Base-by-base conservation (phyloP, 2,329 filamentous ascomycete genomes). In the Fulvia fulva region DNA sequence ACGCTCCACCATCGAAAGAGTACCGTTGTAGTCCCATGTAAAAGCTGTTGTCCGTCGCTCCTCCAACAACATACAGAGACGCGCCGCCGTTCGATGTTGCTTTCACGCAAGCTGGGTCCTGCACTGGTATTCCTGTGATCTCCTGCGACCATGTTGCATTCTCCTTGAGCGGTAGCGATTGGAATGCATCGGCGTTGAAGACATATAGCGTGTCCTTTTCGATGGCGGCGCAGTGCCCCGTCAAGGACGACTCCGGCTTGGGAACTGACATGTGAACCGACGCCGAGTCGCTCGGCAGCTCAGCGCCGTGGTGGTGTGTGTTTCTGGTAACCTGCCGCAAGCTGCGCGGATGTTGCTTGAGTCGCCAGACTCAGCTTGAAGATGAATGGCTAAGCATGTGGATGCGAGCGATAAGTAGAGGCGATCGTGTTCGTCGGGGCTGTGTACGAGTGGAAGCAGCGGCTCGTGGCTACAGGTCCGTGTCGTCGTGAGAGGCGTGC, bases 171-270 rank as follows among this genome's bases (percentile, higher is more conserved):
- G 80, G 75, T 63, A 97, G 75, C 8, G 88, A 88, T 71, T 91
- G 84, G 67, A 97, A 92, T 26, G 85, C 56, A 23, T 83, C 76
- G 8, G 85, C 76, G 5, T 90, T 90, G 73, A 90, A 96, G 47
- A 89, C 86, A 77, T 95, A 97, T 54, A 97, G 84, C 12, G 86
- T 91, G 73, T 91, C 87, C 71, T 91, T 81, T 77, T 90, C 81
- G 61, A 97, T 82, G 69, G 88, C 84, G 58, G 91, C 91, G 76
- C 93, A 97, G 69, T 90, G 86, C 74, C 87, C 85, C 73, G 86
- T 83, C 72, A 97, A 78, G 62, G 87, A 79, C 70, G 85, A 81
- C 54, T 83, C 78, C 53, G 91, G 91, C 69, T 85, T 77, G 51
- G 91, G 90, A 57, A 87, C 79, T 70, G 85, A 78, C 91, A 95